Percentiles rank a stretch among this genome's conserved stretches.
Conservation (phyloP, 2,329 filamentous ascomycete genomes). For the Talaromyces funiculosus region DNA sequence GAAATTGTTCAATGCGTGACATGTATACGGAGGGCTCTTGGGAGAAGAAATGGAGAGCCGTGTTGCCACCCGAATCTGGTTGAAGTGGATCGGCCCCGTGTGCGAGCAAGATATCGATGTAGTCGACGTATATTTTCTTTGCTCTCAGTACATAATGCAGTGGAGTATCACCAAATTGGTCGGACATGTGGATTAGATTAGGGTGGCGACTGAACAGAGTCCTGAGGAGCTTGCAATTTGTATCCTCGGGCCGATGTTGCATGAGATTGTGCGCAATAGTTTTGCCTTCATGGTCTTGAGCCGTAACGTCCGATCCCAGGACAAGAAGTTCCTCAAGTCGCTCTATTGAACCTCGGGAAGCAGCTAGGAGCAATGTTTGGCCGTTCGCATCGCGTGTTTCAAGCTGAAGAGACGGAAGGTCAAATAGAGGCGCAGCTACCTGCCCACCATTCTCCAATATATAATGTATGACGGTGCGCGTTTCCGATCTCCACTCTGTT, state of each 20-base stretch:
- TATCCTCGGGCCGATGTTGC: not conserved
- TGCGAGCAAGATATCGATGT: constrained; percentile 1
- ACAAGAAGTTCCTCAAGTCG: constrained; percentile 13
- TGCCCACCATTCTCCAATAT: not conserved
- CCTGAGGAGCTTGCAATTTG: not conserved
- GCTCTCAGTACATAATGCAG: constrained; percentile 8
- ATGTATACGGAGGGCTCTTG: not conserved
- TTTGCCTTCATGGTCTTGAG: constrained; percentile 16
- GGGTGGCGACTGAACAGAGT: not conserved
- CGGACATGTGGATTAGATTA: not conserved
- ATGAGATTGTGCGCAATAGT: constrained; percentile 15
- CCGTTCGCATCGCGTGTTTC: constrained; percentile 6
- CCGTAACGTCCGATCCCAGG: constrained; percentile 15
- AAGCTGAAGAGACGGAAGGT: constrained; percentile 1
- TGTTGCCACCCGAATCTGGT: constrained; percentile 15
- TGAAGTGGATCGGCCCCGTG: constrained; percentile 10
- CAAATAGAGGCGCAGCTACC: not conserved
- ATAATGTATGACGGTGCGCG: not conserved
- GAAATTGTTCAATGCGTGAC: constrained; percentile 6
- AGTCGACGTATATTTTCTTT: not conserved
- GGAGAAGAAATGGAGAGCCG: constrained; percentile 6
- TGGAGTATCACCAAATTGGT: constrained; percentile 12
- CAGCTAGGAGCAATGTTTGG: constrained; percentile 11
- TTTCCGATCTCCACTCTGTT: constrained; percentile 1
- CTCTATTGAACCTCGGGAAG: not conserved